Evolutionary conservation across 23 red algal genomes (phyloP).

Genomic region (Chondrus crispus): DNA sequence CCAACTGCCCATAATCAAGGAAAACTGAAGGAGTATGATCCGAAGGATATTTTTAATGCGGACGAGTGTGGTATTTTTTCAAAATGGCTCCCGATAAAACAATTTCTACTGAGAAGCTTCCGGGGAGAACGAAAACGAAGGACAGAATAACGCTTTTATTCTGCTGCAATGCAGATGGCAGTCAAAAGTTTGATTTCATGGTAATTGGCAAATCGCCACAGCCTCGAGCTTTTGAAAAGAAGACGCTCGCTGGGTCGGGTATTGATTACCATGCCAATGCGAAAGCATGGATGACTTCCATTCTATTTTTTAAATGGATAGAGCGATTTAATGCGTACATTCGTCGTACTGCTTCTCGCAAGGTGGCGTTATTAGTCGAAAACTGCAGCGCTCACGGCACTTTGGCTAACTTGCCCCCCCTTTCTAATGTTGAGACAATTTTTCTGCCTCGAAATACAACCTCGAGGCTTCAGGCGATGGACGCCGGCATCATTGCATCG

Average conservation of each 20-base stretch:
- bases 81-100: not conserved
- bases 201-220: not conserved
- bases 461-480: not conserved
- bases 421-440: not conserved
- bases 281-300: conserved; percentile 7
- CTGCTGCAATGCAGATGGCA: conserved; percentile 12
- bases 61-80: conserved; percentile 13
- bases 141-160: not conserved
- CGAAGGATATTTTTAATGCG: not conserved
- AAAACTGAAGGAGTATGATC: not conserved
- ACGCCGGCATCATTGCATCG: not conserved
- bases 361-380: not conserved
- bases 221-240: not conserved
- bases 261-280: not conserved
- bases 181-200: not conserved
- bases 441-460: conserved; percentile 5
- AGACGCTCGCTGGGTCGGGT: not conserved
- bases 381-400: conserved; percentile 9
- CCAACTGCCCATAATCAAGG: not conserved
- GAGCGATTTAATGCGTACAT: not conserved
- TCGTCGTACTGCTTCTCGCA: not conserved
- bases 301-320: conserved; percentile 15
- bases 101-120: not conserved
- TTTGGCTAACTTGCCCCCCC: not conserved
- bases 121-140: not conserved